Base-by-base conservation (phyloP, 1,284 basidiomycete genomes). In the Sporisorium iseilematis-ciliati region DNA sequence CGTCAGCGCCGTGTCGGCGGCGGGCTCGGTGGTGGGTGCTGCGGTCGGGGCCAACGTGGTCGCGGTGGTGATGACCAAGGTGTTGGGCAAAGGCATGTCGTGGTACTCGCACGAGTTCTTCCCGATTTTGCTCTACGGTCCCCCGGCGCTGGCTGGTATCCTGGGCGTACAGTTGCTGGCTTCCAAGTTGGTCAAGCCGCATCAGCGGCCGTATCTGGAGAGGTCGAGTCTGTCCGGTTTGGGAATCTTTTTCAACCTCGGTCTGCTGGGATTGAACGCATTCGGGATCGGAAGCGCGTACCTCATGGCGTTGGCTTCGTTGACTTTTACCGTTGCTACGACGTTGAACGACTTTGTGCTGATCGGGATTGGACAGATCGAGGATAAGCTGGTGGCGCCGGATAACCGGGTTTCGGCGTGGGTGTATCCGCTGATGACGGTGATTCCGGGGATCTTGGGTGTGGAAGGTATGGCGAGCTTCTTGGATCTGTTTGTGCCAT, bases 401-500 rank as follows among this genome's bases (percentile, higher is more conserved):
- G 75, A 84, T 41, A 70, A 73, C 21, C 67, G 84, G 14, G 80
- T 85, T 20, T 75, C 73, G 48, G 65, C 71, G 2, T 67, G 52
- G 23, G 72, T 80, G 20, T 84, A 85, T 57, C 57, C 75, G 5
- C 8, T 81, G 16, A 56, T 74, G 21, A 45, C 74, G 42, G 26
- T 88, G 10, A 83, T 91, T 4, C 91, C 93, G 0, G 85, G 93
- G 25, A 84, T 91, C 2, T 87, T 91, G 0, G 92, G 93, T 11
- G 87, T 90, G 0, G 90, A 95, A 83, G 87, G 93, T 23, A 86
- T 92, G 57, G 88, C 90, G 42, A 89, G 89, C 2, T 91, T 93
- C 6, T 83, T 95, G 12, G 80, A 96, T 69, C 91, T 98, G 18
- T 97, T 99, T 81, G 94, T 97, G 0, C 96, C 96, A 1, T 86